Evolutionary conservation across 2,329 filamentous ascomycete genomes (phyloP).

Genomic region (Didymella keratinophila): DNA sequence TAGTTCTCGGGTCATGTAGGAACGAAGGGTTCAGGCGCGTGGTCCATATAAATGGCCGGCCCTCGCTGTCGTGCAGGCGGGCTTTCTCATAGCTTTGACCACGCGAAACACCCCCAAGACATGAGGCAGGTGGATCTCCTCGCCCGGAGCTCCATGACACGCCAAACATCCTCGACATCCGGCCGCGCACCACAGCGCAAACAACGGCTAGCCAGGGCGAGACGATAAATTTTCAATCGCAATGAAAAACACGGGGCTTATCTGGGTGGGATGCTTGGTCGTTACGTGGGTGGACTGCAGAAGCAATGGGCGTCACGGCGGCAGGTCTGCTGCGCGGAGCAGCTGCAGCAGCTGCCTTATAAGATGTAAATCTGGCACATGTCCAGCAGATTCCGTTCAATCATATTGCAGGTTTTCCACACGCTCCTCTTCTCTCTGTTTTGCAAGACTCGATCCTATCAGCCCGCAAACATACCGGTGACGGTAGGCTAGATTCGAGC

Average conservation of each 20-base stretch:
- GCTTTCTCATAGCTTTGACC: conserved; percentile 29
- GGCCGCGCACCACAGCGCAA: conserved; percentile 35
- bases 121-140: conserved; percentile 26
- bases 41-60: conserved; percentile 36
- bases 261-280: conserved; percentile 35
- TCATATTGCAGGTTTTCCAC: conserved; percentile 12
- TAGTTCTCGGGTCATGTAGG: conserved; percentile 37
- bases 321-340: conserved; percentile 11
- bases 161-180: conserved; percentile 25
- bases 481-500: conserved; percentile 9
- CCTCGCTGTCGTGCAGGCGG: conserved; percentile 23
- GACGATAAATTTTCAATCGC: conserved; percentile 37
- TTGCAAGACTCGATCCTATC: not conserved
- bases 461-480: conserved; percentile 11
- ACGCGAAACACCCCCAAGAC: conserved; percentile 31
- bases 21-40: conserved; percentile 25
- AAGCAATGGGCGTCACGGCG: conserved; percentile 29
- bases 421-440: conserved; percentile 1
- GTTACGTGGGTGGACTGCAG: conserved; percentile 27
- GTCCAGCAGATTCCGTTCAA: conserved; percentile 11
- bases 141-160: conserved; percentile 25
- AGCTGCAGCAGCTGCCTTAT: conserved; percentile 13
- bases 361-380: conserved; percentile 8
- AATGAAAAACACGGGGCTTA: conserved; percentile 38
- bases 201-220: conserved; percentile 27